A percentile compares a stretch with the other conserved stretches of the same genome.
phyloP scores from a whole-genome alignment of 768 basidiomycete genomes.

The Suillus ampliporus region DNA sequence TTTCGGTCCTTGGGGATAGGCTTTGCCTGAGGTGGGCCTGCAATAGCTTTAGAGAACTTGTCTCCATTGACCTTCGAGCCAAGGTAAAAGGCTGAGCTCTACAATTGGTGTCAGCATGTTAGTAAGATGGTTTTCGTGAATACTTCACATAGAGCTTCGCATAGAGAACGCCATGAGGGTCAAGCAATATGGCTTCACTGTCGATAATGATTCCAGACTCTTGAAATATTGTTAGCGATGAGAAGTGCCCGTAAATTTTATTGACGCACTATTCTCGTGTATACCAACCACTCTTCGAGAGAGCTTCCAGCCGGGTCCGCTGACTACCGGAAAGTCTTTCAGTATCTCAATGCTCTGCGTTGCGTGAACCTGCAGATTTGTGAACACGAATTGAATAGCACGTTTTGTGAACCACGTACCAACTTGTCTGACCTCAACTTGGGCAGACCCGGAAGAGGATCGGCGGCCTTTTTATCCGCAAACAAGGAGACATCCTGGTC shows the following conservation, averaged over 20 bases:
- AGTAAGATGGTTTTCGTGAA: slow-evolving; percentile 5
- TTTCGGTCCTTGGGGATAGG: slow-evolving; percentile 63
- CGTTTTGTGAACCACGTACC: slow-evolving; percentile 45
- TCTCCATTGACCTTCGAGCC: slow-evolving; percentile 68
- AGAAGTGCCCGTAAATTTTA: neutral
- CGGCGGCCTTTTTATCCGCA: slow-evolving; percentile 46
- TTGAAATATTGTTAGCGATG: slow-evolving; percentile 31
- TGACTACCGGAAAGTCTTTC: slow-evolving; percentile 75
- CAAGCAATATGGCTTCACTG: slow-evolving; percentile 64
- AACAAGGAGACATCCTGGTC: slow-evolving; percentile 76
- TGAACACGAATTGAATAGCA: neutral
- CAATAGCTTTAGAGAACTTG: slow-evolving; percentile 66
- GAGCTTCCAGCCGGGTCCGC: slow-evolving; percentile 81
- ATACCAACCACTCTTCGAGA: slow-evolving; percentile 69
- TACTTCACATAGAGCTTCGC: slow-evolving; percentile 63
- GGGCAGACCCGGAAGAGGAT: slow-evolving; percentile 68
- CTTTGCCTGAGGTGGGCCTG: slow-evolving; percentile 64
- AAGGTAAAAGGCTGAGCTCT: slow-evolving; percentile 73
- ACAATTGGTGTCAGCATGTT: neutral
- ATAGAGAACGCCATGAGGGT: slow-evolving; percentile 62
- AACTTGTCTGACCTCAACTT: slow-evolving; percentile 70
- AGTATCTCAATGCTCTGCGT: slow-evolving; percentile 82
- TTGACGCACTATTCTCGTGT: slow-evolving; percentile 77
- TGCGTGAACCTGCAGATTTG: slow-evolving; percentile 66
- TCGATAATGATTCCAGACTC: slow-evolving; percentile 80